A percentile compares a stretch with the other conserved stretches of the same genome.
Conservation (phyloP, 805 yeast genomes). For the Starmerella kuoi region DNA sequence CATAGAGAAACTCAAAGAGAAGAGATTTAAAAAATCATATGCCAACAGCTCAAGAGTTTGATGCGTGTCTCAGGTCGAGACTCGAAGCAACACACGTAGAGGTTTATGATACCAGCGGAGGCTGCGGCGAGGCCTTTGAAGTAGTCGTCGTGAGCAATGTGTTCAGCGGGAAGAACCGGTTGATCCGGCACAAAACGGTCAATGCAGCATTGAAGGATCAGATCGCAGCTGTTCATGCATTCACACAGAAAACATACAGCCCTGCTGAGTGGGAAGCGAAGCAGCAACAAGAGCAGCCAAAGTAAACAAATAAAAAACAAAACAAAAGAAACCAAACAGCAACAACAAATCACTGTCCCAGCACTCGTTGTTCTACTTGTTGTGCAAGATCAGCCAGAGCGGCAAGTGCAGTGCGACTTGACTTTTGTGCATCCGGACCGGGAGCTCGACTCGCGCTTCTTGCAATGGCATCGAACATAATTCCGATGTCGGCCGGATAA, state of each 20-base stretch:
- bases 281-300: background rate
- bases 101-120: conserved; percentile 73
- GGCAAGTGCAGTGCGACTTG: conserved; percentile 1
- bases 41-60: conserved; percentile 18
- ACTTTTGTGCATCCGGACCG: conserved; percentile 2
- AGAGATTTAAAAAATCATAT: no score
- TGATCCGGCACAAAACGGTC: conserved; percentile 77
- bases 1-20: no score
- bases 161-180: conserved; percentile 71
- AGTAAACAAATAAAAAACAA: background rate
- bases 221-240: conserved; percentile 81
- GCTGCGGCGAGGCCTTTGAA: conserved; percentile 97
- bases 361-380: background rate
- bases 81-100: conserved; percentile 55
- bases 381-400: conserved; percentile 6
- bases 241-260: conserved; percentile 68
- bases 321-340: no score
- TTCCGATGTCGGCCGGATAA: conserved; percentile 26
- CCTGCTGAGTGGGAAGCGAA: conserved; percentile 63
- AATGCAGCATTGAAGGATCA: conserved; percentile 72
- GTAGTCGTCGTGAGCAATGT: conserved; percentile 66
- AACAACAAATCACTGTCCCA: background rate
- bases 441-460: background rate
- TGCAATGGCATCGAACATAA: conserved; percentile 13
- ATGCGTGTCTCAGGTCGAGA: conserved; percentile 36